A percentile compares a stretch with the other conserved stretches of the same genome.
phyloP scores from a whole-genome alignment of 2,329 filamentous ascomycete genomes.

The Alternaria consortialis region DNA sequence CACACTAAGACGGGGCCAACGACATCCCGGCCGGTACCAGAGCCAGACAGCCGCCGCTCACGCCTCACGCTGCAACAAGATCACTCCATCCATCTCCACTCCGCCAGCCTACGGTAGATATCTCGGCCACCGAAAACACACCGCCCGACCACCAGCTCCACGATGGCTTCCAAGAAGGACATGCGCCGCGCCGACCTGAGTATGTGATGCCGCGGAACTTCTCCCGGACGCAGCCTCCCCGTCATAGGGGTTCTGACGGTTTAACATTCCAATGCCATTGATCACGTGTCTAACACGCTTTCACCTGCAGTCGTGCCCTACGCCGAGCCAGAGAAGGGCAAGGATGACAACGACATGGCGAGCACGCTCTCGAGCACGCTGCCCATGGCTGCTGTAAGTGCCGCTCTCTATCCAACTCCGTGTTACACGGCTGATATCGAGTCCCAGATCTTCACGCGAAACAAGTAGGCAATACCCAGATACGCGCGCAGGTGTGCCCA shows the following conservation, averaged over 20 bases:
- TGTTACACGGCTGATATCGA: constrained; percentile 40
- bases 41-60: constrained; percentile 3
- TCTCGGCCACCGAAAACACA: constrained; percentile 18
- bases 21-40: constrained; percentile 6
- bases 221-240: not conserved
- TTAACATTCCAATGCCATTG: not conserved
- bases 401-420: constrained; percentile 15
- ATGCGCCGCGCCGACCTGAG: constrained; percentile 78
- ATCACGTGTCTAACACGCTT: constrained; percentile 43
- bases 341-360: constrained; percentile 72
- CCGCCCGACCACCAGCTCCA: constrained; percentile 30
- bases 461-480: constrained; percentile 66
- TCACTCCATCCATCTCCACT: constrained; percentile 26
- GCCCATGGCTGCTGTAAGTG: constrained; percentile 84
- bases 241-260: constrained; percentile 8
- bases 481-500: constrained; percentile 13
- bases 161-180: constrained; percentile 76
- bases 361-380: constrained; percentile 79
- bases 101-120: constrained; percentile 14
- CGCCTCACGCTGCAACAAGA: constrained; percentile 13
- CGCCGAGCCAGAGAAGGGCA: constrained; percentile 74
- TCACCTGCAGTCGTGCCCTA: constrained; percentile 79
- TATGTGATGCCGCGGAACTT: constrained; percentile 55
- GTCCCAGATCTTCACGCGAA: constrained; percentile 82
- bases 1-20: constrained; percentile 9